Evolutionary conservation across 2,329 filamentous ascomycete genomes (phyloP), one percentile per base, ranked within the genome.

Genomic region (Acrocalymma vagum): DNA sequence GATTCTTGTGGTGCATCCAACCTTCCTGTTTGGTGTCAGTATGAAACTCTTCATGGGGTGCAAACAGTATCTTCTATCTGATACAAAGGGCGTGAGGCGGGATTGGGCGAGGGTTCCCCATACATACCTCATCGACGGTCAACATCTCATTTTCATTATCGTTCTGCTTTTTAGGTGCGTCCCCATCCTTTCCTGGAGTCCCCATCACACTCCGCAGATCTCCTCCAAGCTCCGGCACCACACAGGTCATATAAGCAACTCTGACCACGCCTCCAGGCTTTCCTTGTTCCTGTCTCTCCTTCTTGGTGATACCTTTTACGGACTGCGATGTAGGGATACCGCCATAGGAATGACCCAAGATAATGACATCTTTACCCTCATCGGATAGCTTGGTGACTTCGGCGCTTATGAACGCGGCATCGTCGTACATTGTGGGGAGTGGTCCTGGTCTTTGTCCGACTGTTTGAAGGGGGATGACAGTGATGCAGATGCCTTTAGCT

Each of bases 281-380:
- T 1, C 65, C 65, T 22, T 55, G 38, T 31, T 39, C 38, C 28
- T 46, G 37, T 17, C 61, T 51, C 23, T 64, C 63, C 28, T 48
- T 51, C 30, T 58, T 58, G 3, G 44, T 49, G 6, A 70, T 14
- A 1, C 62, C 60, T 32, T 69, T 60, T 9, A 60, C 29, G 21
- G 45, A 50, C 30, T 70, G 50, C 7, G 54, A 63, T 5, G 55
- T 56, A 0, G 61, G 58, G 25, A 67, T 34, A 2, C 66, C 71
- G 14, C 68, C 60, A 45, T 72, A 72, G 6, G 67, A 72, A 43
- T 73, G 71, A 32, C 58, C 61, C 5, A 70, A 40, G 9, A 73
- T 25, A 4, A 72, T 48, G 13, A 73, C 50, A 14, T 72, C 62
- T 37, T 68, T 65, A 11, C 60, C 69, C 29, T 64, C 48, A 4